A percentile compares a stretch with the other conserved stretches of the same genome.
phyloP scores from a whole-genome alignment of 2,329 filamentous ascomycete genomes.

The Fusarium anguioides region DNA sequence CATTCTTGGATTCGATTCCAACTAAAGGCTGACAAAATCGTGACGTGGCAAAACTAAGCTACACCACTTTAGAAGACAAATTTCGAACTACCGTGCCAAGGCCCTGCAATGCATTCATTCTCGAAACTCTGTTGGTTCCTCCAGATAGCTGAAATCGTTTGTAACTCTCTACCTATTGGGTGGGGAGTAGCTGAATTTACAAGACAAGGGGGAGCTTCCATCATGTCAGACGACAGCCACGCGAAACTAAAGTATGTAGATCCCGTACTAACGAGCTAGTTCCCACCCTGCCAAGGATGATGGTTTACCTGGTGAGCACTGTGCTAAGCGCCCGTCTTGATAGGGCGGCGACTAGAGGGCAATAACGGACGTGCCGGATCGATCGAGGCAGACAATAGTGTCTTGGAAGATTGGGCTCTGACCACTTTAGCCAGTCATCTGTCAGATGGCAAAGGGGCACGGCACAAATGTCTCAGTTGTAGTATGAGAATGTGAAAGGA shows the following conservation, averaged over 20 bases:
- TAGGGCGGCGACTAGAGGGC: background rate
- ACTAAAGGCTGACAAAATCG: background rate
- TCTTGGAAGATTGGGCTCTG: background rate
- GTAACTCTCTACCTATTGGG: background rate
- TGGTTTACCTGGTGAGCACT: background rate
- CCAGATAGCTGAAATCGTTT: background rate
- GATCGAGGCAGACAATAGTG: background rate
- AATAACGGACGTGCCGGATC: background rate
- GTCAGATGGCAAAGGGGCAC: background rate
- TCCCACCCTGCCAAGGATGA: background rate
- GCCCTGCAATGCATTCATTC: background rate
- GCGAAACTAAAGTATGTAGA: background rate
- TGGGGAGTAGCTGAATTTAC: slow-evolving; percentile 3
- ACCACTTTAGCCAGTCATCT: background rate
- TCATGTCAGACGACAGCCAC: background rate
- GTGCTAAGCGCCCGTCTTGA: background rate
- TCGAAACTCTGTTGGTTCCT: background rate
- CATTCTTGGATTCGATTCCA: background rate
- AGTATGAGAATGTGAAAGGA: background rate
- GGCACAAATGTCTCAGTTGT: slow-evolving; percentile 8
- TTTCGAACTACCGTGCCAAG: background rate
- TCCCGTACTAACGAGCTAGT: background rate
- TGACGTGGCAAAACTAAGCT: background rate
- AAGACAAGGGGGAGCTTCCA: slow-evolving; percentile 1
- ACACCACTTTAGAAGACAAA: no score